Base-by-base conservation (phyloP, 768 basidiomycete genomes). In the Austroboletus festivus region DNA sequence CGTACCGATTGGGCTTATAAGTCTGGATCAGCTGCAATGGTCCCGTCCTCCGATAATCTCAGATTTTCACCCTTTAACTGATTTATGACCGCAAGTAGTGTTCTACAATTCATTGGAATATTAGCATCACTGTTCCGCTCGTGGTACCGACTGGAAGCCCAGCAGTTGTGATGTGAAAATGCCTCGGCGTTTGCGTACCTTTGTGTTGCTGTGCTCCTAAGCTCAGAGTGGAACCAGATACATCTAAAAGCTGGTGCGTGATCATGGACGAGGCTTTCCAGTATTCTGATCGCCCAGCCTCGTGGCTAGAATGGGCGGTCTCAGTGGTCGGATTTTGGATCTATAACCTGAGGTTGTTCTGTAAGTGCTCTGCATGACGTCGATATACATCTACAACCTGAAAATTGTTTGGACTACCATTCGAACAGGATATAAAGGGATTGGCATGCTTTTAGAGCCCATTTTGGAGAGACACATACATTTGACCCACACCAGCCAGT, bases 101-200 rank as follows among this genome's bases (percentile, higher is more conserved):
- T 50, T 24, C 18, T 52, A 35, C 47, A 48, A 33, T 35, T 39
- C 9, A 22, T 60, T 33, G 54, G 54, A 23, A 50, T 62, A 45
- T 10, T 54, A 12, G 20, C 49, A 13, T 44, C 49, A 2, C 20
- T 62, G 12, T 54, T 57, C 51, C 60, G 60, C 18, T 48, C 57
- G 35, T 53, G 45, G 44, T 54, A 54, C 18, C 55, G 60, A 13
- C 33, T 47, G 28, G 41, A 37, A 38, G 53, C 62, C 26, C 47
- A 30, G 48, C 46, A 60, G 5, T 37, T 56, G 18, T 53, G 59
- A 53, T 64, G 59, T 55, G 62, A 62, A 21, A 62, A 64, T n/a
- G 44, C 46, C 1, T 61, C 47, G 45, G 51, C 56, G 6, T 22
- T 41, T 33, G 58, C 50, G 24, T 45, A 41, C 21, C 8, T 50